These are phyloP conservation scores for Pythium monospermum DNA, from an alignment of 352 stramenopile genomes.

Conservation along the genomic window DNA sequence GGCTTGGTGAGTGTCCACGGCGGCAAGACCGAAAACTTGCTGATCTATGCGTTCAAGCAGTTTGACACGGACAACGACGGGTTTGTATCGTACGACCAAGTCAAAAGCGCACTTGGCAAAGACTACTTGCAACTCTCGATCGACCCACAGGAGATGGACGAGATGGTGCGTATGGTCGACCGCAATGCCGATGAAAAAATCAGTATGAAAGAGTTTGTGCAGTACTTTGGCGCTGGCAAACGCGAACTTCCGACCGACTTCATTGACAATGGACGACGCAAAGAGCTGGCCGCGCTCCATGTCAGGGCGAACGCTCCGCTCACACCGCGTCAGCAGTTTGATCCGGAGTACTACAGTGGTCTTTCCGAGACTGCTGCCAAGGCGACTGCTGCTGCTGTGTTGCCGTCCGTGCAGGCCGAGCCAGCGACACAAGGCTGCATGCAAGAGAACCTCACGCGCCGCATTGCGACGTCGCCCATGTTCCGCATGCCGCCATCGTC, in stretches of 20 bases:
- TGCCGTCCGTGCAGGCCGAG: background rate
- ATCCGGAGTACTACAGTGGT: slow-evolving; percentile 36
- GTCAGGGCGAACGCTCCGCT: slow-evolving; percentile 39
- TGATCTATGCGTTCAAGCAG: slow-evolving; percentile 77
- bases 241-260: slow-evolving; percentile 55
- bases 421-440: slow-evolving; percentile 32
- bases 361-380: slow-evolving; percentile 1
- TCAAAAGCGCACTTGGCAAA: slow-evolving; percentile 50
- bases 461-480: slow-evolving; percentile 32
- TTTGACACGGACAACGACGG: slow-evolving; percentile 73
- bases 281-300: slow-evolving; percentile 51
- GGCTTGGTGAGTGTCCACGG: slow-evolving; percentile 50
- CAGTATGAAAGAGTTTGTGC: slow-evolving; percentile 78
- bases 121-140: slow-evolving; percentile 62
- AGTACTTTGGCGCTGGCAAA: slow-evolving; percentile 68
- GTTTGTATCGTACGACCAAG: slow-evolving; percentile 64
- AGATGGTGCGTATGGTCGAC: slow-evolving; percentile 75
- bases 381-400: too few species aligned
- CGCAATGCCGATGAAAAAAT: slow-evolving; percentile 64
- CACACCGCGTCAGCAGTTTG: slow-evolving; percentile 45
- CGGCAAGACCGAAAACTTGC: slow-evolving; percentile 57
- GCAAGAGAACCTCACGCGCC: slow-evolving; percentile 44
- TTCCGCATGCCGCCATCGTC: slow-evolving; percentile 20
- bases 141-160: slow-evolving; percentile 43
- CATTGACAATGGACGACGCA: slow-evolving; percentile 57